Evolutionary conservation across 208 protist species (phyloP).

Genomic region (Strigomonas galati): DNA sequence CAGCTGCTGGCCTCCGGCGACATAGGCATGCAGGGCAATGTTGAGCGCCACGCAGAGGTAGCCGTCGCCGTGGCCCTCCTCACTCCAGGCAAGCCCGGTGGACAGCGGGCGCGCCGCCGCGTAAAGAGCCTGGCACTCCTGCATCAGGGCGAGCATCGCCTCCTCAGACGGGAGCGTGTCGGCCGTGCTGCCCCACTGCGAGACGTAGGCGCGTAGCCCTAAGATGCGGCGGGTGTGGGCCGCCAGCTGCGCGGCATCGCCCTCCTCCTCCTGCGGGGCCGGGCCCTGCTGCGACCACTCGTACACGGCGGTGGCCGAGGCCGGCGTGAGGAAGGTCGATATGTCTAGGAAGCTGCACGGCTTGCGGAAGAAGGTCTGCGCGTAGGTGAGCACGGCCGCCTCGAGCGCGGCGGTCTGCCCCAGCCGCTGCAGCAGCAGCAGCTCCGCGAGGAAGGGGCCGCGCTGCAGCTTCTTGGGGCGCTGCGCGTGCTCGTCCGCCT

Average conservation of each 20-base stretch:
- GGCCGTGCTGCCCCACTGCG: constrained; percentile 42
- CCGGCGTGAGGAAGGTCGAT: constrained; percentile 66
- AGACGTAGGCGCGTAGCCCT: constrained; percentile 68
- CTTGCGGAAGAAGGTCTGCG: constrained; percentile 64
- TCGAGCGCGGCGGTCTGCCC: constrained; percentile 24
- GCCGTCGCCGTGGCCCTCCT: constrained; percentile 79
- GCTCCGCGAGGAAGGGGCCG: constrained; percentile 78
- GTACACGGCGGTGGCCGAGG: constrained; percentile 47
- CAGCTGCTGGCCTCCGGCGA: constrained; percentile 29
- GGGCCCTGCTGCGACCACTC: constrained; percentile 36
- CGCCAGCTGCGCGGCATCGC: constrained; percentile 34
- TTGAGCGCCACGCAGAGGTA: constrained; percentile 79
- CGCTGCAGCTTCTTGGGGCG: constrained; percentile 41
- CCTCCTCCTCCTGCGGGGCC: constrained; percentile 4
- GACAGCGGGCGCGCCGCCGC: constrained; percentile 48
- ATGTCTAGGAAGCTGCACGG: constrained; percentile 83
- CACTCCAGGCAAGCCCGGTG: constrained; percentile 62
- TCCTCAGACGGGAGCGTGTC: constrained; percentile 26
- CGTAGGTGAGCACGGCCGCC: constrained; percentile 52
- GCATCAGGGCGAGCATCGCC: constrained; percentile 41
- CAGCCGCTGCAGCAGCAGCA: constrained; percentile 52
- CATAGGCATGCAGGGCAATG: constrained; percentile 57
- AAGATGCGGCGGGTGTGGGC: constrained; percentile 61
- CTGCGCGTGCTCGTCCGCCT: constrained; percentile 21
- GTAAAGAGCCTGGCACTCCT: constrained; percentile 41